phyloP scores from a whole-genome alignment of 139 green algal species.

The Coelastrella sp. region DNA sequence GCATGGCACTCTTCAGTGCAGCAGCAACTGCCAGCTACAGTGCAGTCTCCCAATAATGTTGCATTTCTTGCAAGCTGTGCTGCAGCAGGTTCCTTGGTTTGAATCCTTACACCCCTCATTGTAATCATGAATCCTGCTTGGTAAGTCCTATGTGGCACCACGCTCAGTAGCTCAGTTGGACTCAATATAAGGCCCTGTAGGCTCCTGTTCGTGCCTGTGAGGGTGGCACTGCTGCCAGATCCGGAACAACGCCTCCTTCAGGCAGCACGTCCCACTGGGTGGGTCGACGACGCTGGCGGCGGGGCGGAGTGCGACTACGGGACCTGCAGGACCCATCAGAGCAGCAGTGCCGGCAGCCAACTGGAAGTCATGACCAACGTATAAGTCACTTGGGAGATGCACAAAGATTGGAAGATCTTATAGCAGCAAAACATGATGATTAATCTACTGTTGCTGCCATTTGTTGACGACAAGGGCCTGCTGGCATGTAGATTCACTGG shows the following conservation, averaged over 20 bases:
- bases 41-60: neutral
- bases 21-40: neutral
- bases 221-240: slow-evolving; percentile 14
- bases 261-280: slow-evolving; percentile 49
- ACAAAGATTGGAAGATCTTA: too few relatives aligned
- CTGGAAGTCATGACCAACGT: neutral
- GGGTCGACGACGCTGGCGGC: slow-evolving; percentile 25
- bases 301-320: slow-evolving; percentile 30
- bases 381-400: neutral
- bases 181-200: too few relatives aligned
- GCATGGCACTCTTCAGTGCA: neutral
- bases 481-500: too few relatives aligned
- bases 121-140: neutral
- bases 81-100: too few relatives aligned
- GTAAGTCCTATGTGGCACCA: neutral
- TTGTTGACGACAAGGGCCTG: too few relatives aligned
- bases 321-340: slow-evolving; percentile 11
- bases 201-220: neutral
- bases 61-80: too few relatives aligned
- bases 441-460: too few relatives aligned
- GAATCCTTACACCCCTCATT: too few relatives aligned
- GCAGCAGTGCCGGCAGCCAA: neutral
- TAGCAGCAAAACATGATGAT: too few relatives aligned
- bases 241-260: slow-evolving; percentile 30
- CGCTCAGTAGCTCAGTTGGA: too few relatives aligned